A percentile compares a stretch with the other conserved stretches of the same genome.
These are phyloP conservation scores for Phanerochaete carnosa DNA, from an alignment of 768 basidiomycete species.

Conservation along the genomic window DNA sequence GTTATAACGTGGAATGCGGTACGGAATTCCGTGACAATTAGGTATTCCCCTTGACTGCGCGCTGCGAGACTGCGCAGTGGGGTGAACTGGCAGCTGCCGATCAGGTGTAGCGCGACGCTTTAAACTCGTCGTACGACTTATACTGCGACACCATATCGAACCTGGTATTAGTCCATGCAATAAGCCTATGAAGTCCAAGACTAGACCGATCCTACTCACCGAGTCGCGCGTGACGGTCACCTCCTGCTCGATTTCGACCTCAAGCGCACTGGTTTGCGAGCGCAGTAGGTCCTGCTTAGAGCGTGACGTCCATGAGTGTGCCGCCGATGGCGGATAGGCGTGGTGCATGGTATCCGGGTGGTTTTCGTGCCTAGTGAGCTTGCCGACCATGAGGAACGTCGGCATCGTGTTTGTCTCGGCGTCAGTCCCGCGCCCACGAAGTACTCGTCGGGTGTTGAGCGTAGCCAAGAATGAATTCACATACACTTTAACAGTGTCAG, in stretches of 20 bases:
- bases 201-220: constrained; percentile 4
- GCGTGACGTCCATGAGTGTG: background rate
- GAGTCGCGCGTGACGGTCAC: constrained; percentile 15
- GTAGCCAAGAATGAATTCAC: constrained; percentile 65
- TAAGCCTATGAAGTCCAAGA: background rate
- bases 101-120: background rate
- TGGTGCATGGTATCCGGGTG: constrained; percentile 12
- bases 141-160: constrained; percentile 8
- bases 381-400: constrained; percentile 28
- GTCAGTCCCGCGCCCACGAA: constrained; percentile 57
- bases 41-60: no score
- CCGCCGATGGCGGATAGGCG: constrained; percentile 10
- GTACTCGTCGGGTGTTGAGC: constrained; percentile 55
- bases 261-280: constrained; percentile 8
- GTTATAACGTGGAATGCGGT: background rate
- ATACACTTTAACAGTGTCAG: constrained; percentile 42
- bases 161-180: background rate
- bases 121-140: background rate
- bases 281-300: constrained; percentile 3
- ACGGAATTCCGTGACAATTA: background rate
- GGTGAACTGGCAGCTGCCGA: background rate
- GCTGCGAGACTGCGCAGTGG: no score
- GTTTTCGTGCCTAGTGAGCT: constrained; percentile 18
- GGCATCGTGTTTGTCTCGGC: constrained; percentile 24
- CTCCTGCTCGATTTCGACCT: constrained; percentile 15